phyloP scores from a whole-genome alignment of 257 asterid species.

The Eustoma russellianum region DNA sequence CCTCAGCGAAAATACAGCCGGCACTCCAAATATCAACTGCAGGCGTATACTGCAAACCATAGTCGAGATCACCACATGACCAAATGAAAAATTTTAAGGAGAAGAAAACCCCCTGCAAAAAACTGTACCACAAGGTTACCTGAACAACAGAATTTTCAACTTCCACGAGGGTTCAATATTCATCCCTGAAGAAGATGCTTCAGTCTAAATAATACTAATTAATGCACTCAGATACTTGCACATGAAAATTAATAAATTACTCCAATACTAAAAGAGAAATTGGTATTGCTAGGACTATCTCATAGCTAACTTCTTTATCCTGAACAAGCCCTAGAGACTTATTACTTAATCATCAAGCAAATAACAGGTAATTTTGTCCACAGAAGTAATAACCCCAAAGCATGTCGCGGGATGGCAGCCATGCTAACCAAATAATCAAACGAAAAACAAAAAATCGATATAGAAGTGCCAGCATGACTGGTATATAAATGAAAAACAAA shows the following conservation, averaged over 20 bases:
- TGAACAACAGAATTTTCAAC: slow-evolving; percentile 79
- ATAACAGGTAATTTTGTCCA: not conserved
- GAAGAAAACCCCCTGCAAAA: slow-evolving; percentile 23
- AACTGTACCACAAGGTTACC: slow-evolving; percentile 54
- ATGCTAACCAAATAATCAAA: not conserved
- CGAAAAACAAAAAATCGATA: too few relatives aligned
- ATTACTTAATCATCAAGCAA: not conserved
- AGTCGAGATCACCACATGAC: not conserved
- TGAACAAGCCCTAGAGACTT: too few relatives aligned
- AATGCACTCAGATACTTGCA: slow-evolving; percentile 27
- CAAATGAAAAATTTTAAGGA: slow-evolving; percentile 4
- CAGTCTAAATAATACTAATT: slow-evolving; percentile 61
- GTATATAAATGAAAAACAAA: too few relatives aligned
- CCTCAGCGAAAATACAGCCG: slow-evolving; percentile 90
- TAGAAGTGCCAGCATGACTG: too few relatives aligned
- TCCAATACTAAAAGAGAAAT: slow-evolving; percentile 9
- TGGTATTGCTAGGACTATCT: not conserved
- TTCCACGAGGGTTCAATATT: slow-evolving; percentile 78
- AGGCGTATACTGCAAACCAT: slow-evolving; percentile 73
- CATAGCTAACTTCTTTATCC: not conserved
- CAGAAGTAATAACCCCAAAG: not conserved
- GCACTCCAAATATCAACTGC: slow-evolving; percentile 93
- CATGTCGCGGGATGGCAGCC: not conserved
- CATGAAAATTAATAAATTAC: slow-evolving; percentile 5
- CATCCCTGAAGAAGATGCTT: slow-evolving; percentile 91